Conservation (phyloP, 2,329 filamentous ascomycete genomes). For the Fusarium anguioides region DNA sequence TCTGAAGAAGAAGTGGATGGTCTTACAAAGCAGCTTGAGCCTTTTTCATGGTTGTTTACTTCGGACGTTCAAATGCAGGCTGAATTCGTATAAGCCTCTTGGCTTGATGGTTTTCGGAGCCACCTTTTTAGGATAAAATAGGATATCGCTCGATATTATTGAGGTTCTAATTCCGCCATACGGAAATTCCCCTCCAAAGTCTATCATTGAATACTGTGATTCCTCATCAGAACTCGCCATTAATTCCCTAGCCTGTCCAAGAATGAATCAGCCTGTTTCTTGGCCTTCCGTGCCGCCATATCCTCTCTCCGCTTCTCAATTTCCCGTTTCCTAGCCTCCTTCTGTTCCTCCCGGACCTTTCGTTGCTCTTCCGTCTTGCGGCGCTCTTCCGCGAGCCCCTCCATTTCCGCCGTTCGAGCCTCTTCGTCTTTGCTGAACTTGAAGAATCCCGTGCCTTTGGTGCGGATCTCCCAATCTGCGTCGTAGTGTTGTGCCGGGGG, state of each 20-base stretch:
- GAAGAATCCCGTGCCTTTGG: constrained; percentile 91
- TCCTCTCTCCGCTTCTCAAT: constrained; percentile 72
- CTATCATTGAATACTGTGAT: not conserved
- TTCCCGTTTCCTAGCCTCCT: constrained; percentile 67
- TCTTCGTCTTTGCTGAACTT: constrained; percentile 84
- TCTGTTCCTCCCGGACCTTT: constrained; percentile 64
- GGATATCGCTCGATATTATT: constrained; percentile 16
- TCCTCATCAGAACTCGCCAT: constrained; percentile 10
- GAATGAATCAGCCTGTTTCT: constrained; percentile 78
- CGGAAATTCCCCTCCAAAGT: constrained; percentile 9
- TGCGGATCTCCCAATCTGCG: constrained; percentile 82
- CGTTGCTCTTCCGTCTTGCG: constrained; percentile 74
- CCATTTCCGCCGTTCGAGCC: constrained; percentile 77
- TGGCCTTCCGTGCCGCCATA: constrained; percentile 70
- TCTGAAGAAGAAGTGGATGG: constrained; percentile 27
- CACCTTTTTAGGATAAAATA: constrained; percentile 18
- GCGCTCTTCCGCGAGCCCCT: constrained; percentile 73
- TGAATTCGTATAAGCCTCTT: constrained; percentile 20
- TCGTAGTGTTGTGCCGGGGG: constrained; percentile 88
- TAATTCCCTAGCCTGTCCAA: constrained; percentile 64
- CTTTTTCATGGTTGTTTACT: constrained; percentile 13
- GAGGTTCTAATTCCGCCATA: constrained; percentile 26
- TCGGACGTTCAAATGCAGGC: constrained; percentile 14
- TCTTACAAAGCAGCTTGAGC: constrained; percentile 8
- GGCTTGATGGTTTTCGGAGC: constrained; percentile 24